Conservation (phyloP, 768 basidiomycete genomes). For the Termitomyces bulborhizus region DNA sequence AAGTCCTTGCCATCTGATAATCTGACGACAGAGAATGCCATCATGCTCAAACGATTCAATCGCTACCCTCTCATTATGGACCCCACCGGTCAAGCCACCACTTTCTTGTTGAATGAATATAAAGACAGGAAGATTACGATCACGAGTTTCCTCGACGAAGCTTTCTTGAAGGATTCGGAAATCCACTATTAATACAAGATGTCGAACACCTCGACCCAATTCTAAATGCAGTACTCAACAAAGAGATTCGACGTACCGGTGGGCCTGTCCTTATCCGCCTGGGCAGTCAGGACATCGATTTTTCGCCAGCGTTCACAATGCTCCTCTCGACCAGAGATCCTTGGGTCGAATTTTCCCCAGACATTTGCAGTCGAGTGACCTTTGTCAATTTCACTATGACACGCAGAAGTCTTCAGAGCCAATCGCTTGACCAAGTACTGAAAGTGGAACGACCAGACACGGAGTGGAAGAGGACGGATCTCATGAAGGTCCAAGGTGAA, state of each 20-base stretch:
- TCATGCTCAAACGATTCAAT: constrained; percentile 97
- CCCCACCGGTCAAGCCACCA: constrained; percentile 94
- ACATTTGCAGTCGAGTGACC: constrained; percentile 95
- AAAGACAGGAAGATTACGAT: constrained; percentile 95
- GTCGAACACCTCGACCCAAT: constrained; percentile 98
- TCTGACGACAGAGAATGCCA: constrained; percentile 97
- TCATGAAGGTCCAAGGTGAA: constrained; percentile 98
- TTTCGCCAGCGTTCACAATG: constrained; percentile 99
- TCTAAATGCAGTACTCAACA: constrained; percentile 94
- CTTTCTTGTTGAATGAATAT: constrained; percentile 92
- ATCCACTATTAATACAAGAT: constrained; percentile 94
- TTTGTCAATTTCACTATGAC: constrained; percentile 99
- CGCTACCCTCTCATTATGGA: constrained; percentile 98
- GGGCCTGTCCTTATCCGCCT: constrained; percentile 96
- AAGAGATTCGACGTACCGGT: constrained; percentile 91
- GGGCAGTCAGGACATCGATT: constrained; percentile 98
- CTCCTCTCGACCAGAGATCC: constrained; percentile 97
- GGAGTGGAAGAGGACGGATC: constrained; percentile 89
- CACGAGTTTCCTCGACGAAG: constrained; percentile 97
- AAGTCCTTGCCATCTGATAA: constrained; percentile 95
- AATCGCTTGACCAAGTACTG: constrained; percentile 94
- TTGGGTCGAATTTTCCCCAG: constrained; percentile 95
- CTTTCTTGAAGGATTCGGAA: constrained; percentile 98
- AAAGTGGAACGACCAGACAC: constrained; percentile 97
- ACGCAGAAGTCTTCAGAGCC: constrained; percentile 94